phyloP scores from a whole-genome alignment of 2,329 filamentous ascomycete genomes.

The Corinectria fuckeliana region DNA sequence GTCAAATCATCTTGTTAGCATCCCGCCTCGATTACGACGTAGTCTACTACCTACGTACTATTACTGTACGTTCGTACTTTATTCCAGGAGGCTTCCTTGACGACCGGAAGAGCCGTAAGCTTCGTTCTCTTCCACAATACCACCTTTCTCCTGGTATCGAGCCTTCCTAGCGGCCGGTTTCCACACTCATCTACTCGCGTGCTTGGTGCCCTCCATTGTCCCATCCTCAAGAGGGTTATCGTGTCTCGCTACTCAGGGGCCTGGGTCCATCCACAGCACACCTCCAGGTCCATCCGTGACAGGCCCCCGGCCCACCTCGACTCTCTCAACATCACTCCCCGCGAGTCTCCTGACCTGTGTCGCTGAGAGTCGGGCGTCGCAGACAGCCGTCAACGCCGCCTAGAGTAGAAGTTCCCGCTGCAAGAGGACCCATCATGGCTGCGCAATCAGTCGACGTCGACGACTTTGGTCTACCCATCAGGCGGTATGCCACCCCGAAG shows the following conservation, averaged over 20 bases:
- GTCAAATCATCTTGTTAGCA: conserved; percentile 22
- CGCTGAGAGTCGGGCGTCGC: conserved; percentile 1
- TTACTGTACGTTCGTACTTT: neutral
- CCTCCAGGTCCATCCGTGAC: conserved; percentile 28
- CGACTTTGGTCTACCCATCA: conserved; percentile 74
- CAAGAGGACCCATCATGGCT: conserved; percentile 33
- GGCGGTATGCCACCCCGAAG: conserved; percentile 51
- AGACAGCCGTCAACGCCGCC: conserved; percentile 4
- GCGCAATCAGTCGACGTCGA: conserved; percentile 58
- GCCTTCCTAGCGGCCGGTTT: neutral
- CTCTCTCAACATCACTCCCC: conserved; percentile 33
- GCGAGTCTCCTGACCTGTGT: conserved; percentile 23
- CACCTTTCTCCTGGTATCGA: neutral
- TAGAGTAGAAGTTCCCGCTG: conserved; percentile 6
- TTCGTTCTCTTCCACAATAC: neutral
- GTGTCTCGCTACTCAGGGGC: conserved; percentile 20
- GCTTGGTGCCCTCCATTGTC: neutral
- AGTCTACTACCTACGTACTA: neutral
- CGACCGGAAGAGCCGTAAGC: conserved; percentile 1
- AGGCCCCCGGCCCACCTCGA: conserved; percentile 33
- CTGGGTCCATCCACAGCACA: conserved; percentile 28
- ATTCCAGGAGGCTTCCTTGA: neutral
- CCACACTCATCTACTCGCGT: neutral
- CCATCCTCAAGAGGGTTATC: conserved; percentile 1
- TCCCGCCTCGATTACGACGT: conserved; percentile 7